Percentiles rank a stretch among this genome's conserved stretches.
These are phyloP conservation scores for Trichoderma citrinoviride DNA, from an alignment of 2,329 filamentous ascomycete genomes.

Conservation along the genomic window DNA sequence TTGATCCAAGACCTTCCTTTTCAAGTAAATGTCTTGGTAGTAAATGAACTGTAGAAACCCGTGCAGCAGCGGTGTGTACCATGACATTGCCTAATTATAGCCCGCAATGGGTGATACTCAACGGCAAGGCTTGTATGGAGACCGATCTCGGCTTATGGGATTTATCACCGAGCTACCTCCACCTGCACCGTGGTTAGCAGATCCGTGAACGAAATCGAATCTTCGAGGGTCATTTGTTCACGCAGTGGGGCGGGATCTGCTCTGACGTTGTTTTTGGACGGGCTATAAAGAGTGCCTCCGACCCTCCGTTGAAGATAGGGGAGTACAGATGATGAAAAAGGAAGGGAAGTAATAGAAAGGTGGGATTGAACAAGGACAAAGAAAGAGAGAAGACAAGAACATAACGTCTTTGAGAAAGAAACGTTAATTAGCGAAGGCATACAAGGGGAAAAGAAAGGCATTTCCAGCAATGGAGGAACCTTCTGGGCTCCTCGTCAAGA, in stretches of 20 bases:
- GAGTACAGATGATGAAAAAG: background rate
- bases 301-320: background rate
- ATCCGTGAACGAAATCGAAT: background rate
- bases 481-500: background rate
- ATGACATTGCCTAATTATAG: background rate
- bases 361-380: background rate
- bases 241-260: background rate
- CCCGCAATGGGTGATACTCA: background rate
- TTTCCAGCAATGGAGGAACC: background rate
- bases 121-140: background rate
- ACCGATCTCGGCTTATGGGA: background rate
- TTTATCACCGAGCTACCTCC: conserved; percentile 8
- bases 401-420: no score
- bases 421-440: no score
- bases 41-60: no score
- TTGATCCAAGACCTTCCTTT: no score
- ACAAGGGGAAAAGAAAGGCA: background rate
- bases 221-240: background rate
- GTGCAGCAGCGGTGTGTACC: no score
- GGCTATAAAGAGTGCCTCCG: background rate
- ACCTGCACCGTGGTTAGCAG: background rate
- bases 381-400: background rate
- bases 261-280: background rate
- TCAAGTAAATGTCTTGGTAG: no score
- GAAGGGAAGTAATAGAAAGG: background rate